Conservation (phyloP, 2,329 filamentous ascomycete genomes). For the Didymella arachidicola region DNA sequence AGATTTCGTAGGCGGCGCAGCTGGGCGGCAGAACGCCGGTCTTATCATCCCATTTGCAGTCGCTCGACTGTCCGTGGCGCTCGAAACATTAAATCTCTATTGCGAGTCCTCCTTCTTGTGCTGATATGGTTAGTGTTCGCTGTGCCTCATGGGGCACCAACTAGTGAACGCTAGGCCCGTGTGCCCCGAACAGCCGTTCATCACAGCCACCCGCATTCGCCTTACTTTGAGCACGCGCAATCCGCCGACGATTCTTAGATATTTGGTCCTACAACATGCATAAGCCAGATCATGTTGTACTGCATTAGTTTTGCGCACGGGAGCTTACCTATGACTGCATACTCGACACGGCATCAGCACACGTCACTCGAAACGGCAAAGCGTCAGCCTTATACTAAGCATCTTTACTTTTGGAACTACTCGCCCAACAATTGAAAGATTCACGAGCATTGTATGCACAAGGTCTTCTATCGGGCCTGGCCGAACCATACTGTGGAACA, state of each 20-base stretch:
- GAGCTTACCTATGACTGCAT: constrained; percentile 12
- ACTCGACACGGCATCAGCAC: constrained; percentile 12
- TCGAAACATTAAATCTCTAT: not conserved
- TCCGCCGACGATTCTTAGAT: not conserved
- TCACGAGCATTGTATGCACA: constrained; percentile 10
- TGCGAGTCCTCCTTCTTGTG: not conserved
- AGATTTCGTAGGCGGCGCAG: constrained; percentile 7
- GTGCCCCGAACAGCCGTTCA: constrained; percentile 1
- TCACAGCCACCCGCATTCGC: constrained; percentile 12
- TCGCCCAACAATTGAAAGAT: constrained; percentile 25
- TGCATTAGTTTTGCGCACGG: constrained; percentile 11
- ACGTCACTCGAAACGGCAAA: constrained; percentile 15
- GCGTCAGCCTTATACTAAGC: constrained; percentile 18
- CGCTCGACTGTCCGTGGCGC: not conserved
- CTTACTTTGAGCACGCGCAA: constrained; percentile 8
- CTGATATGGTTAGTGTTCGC: not conserved
- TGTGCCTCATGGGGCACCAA: constrained; percentile 2
- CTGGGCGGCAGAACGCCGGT: constrained; percentile 6
- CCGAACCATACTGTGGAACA: constrained; percentile 5
- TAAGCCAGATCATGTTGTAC: constrained; percentile 18
- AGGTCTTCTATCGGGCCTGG: not conserved
- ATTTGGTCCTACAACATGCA: constrained; percentile 2
- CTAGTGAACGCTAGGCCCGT: constrained; percentile 18
- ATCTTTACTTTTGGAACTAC: constrained; percentile 20
- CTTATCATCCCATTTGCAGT: not conserved